Base-by-base conservation (phyloP, 1,284 basidiomycete genomes). In the Prillingera fragicola region DNA sequence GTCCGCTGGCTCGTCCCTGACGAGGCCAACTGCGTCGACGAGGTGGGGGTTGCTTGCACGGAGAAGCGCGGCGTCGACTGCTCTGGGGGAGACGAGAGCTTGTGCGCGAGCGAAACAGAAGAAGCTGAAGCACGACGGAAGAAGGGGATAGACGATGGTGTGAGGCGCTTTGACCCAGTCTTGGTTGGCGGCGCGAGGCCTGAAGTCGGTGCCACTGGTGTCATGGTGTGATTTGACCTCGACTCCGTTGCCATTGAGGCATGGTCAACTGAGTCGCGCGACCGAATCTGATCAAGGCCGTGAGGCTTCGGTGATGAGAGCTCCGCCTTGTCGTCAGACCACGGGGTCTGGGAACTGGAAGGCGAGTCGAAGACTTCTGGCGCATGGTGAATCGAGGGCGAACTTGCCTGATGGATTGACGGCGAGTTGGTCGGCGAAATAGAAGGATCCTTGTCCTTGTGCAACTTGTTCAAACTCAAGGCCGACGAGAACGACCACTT, bases 401-500 rank as follows among this genome's bases (percentile, higher is more conserved):
- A n/a, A n/a, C n/a, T n/a, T n/a, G n/a, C n/a, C n/a, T 22, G 8
- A 18, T 28, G 26, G 15, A 24, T 18, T 15, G 41, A 33, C 17
- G 38, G 21, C 21, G 34, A 19, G 31, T n/a, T 23, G 23, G 38
- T 28, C 8, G 57, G 44, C 28, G 55, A 48, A 23, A 56, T 36
- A 26, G 61, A 46, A 24, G 52, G 57, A 41, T 68, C 63, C 38
- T 65, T 58, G 34, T 59, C 49, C 8, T 43, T 57, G 27, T 48
- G 49, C 8, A 58, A 41, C 18, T 87, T 71, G 64, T 82, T 87
- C 57, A 89, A 78, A 57, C 85, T 90, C n/a, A 95, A 74, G 6
- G 87, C 87, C 47, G 80, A 85, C 6, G 87, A 87, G 71, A 96
- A 88, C 60, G 89, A 94, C 91, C 91, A 96, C 72, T 95, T 96